Base-by-base conservation (phyloP, 1,139 yeast genomes). In the Wickerhamiella infanticola region DNA sequence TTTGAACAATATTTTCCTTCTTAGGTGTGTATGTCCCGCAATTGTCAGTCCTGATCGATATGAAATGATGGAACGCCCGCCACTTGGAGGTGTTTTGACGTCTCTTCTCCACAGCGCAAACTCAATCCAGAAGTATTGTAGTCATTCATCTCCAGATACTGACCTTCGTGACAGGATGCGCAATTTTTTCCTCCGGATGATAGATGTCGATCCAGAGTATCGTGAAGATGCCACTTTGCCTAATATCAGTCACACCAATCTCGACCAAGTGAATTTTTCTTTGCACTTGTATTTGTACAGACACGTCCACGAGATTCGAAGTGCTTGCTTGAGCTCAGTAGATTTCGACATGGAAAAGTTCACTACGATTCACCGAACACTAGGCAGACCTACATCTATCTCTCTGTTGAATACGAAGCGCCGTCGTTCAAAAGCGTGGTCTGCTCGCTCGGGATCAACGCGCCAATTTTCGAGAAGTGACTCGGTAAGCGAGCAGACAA, bases 11-110 rank as follows among this genome's bases (percentile, higher is more conserved):
- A 29, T 43, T 11, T 24, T 39, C n/a, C 11, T 43, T 37, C 26
- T 43, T 29, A 39, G 46, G n/a, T 37, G 40, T 11, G 26, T 44
- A 11, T 40, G 46, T 11, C 44, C 46, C n/a, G 33, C 39, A 4
- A 36, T 44, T 18, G 39, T 44, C 9, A 25, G 35, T 6, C 46
- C 46, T 9, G 41, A 39, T 5, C 35, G 41, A 8, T 39, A 39
- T n/a, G 41, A 23, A 9, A n/a, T 39, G 25, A 29, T 39, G 41
- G 41, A 27, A 7, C 24, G 41, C 26, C 35, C 41, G 5, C 41
- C 41, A 3, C 23, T 31, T 4, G 41, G 41, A 6, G 41, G 26
- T 6, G 41, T 31, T 4, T 18, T 26, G 13, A 13, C 26, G 24
- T 27, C 23, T 13, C 35, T 39, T 24, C 33, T 39, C 8, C 8